phyloP scores from a whole-genome alignment of 176 grass and related monocot genomes.

The Eremochloa ophiuroides region DNA sequence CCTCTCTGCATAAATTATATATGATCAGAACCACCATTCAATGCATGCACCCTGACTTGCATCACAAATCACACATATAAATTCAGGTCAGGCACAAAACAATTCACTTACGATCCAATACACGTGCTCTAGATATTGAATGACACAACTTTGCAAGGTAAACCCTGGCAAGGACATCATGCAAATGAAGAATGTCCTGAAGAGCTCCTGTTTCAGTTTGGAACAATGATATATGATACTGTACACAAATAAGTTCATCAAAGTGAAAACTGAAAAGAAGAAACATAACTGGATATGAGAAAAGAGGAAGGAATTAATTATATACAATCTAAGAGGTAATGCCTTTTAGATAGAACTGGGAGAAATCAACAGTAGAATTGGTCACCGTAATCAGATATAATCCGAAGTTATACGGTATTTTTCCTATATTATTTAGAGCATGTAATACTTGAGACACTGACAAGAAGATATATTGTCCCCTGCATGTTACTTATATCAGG shows the following conservation, averaged over 20 bases:
- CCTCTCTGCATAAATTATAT: slow-evolving; percentile 75
- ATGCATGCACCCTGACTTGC: slow-evolving; percentile 10
- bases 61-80: slow-evolving; percentile 8
- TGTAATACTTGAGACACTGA: background rate
- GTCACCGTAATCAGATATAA: background rate
- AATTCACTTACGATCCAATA: slow-evolving; percentile 70
- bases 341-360: background rate
- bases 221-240: slow-evolving; percentile 26
- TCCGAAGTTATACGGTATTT: background rate
- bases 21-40: slow-evolving; percentile 24
- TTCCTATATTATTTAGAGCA: background rate
- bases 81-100: slow-evolving; percentile 20
- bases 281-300: background rate
- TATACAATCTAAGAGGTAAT: background rate
- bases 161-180: slow-evolving; percentile 97
- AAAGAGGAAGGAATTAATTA: slow-evolving; percentile 8
- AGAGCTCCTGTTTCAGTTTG: slow-evolving; percentile 79
- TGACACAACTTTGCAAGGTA: slow-evolving; percentile 93
- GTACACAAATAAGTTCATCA: slow-evolving; percentile 34
- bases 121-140: slow-evolving; percentile 89
- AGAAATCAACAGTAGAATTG: background rate
- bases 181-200: slow-evolving; percentile 97
- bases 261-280: background rate
- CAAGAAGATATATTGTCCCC: background rate
- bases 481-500: background rate